phyloP scores from a whole-genome alignment of 257 asterid genomes.

The Nicotiana obtusifolia region DNA sequence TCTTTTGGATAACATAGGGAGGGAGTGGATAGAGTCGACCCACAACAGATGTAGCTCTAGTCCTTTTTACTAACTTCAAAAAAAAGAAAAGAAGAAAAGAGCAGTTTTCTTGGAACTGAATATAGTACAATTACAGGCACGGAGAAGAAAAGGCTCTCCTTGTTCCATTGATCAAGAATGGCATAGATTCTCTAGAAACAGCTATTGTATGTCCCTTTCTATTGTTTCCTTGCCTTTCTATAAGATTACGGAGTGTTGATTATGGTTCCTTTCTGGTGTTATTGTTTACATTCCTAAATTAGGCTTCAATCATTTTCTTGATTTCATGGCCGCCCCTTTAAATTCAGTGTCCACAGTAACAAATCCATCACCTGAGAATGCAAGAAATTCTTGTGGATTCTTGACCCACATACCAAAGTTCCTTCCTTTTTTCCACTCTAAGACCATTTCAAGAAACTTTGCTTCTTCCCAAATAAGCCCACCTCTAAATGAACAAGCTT shows the following conservation, averaged over 20 bases:
- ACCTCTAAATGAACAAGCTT: constrained; percentile 11
- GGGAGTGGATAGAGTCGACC: constrained; percentile 12
- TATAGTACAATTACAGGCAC: not conserved
- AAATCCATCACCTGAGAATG: constrained; percentile 41
- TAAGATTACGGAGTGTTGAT: not conserved
- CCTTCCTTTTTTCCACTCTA: constrained; percentile 29
- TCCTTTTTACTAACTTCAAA: not conserved
- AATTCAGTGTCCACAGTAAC: constrained; percentile 50
- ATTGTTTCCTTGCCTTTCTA: not conserved
- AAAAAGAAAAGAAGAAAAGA: not conserved
- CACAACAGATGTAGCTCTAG: not conserved
- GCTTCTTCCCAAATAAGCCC: constrained; percentile 35
- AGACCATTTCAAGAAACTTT: constrained; percentile 30
- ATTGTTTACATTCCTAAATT: not conserved
- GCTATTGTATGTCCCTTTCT: not conserved
- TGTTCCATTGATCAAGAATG: not conserved
- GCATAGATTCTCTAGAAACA: not conserved
- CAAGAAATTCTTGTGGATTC: constrained; percentile 30
- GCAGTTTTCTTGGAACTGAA: not conserved
- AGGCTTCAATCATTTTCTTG: not conserved
- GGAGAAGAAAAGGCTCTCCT: not conserved
- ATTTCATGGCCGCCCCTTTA: constrained; percentile 49
- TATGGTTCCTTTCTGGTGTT: not conserved
- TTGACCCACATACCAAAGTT: constrained; percentile 36
- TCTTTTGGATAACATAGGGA: not conserved